Evolutionary conservation across 306 rosid species (phyloP).

Genomic region (Dalbergia cultrata): DNA sequence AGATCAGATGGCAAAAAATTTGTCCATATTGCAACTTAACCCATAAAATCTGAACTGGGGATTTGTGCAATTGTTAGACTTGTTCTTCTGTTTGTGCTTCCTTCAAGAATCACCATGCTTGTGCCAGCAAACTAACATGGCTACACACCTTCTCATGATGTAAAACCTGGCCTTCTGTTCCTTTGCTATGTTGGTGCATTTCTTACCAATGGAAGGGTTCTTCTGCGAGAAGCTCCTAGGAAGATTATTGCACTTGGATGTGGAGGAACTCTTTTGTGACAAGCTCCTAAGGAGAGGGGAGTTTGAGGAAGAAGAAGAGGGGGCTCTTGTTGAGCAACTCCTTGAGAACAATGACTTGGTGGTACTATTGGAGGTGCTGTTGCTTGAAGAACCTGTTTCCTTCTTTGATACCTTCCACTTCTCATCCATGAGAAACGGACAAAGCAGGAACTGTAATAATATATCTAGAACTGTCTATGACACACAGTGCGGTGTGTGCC

Average conservation of each 20-base stretch:
- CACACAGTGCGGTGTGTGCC: neutral
- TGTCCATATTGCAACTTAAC: slow-evolving; percentile 45
- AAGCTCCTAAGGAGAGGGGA: slow-evolving; percentile 67
- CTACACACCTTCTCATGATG: slow-evolving; percentile 93
- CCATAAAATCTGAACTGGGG: slow-evolving; percentile 47
- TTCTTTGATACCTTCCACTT: slow-evolving; percentile 89
- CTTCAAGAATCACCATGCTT: slow-evolving; percentile 78
- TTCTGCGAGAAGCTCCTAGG: slow-evolving; percentile 79
- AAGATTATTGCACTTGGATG: slow-evolving; percentile 61
- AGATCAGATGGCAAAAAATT: slow-evolving; percentile 41
- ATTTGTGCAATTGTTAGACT: slow-evolving; percentile 10
- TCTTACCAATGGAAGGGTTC: slow-evolving; percentile 69
- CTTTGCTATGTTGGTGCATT: slow-evolving; percentile 83
- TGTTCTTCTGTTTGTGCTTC: slow-evolving; percentile 16
- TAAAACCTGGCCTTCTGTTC: slow-evolving; percentile 95
- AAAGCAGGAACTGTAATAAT: neutral
- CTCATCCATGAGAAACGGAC: slow-evolving; percentile 62
- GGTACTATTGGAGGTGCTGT: neutral
- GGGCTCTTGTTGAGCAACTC: slow-evolving; percentile 71
- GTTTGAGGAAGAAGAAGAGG: slow-evolving; percentile 65
- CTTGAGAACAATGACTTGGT: slow-evolving; percentile 68
- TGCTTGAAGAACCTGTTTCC: slow-evolving; percentile 58
- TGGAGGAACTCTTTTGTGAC: slow-evolving; percentile 65
- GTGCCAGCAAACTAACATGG: slow-evolving; percentile 99
- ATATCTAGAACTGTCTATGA: slow-evolving; percentile 16